phyloP scores from a whole-genome alignment of 179 eudicot genomes.

The Beta lomatogona region DNA sequence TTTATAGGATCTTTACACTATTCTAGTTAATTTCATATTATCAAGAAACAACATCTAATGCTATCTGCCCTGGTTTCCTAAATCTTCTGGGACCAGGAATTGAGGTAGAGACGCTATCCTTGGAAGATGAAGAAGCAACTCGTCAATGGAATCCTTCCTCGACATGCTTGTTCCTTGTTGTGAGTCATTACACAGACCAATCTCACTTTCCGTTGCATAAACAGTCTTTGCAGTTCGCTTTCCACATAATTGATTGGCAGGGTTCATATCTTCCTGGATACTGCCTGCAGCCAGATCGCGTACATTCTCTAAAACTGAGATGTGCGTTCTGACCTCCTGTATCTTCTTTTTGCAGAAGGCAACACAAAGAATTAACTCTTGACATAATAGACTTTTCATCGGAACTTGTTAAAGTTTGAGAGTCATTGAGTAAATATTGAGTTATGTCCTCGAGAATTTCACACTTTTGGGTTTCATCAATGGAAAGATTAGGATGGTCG shows the following conservation, averaged over 20 bases:
- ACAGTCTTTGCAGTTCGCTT: conserved; percentile 18
- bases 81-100: conserved; percentile 62
- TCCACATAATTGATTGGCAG: conserved; percentile 14
- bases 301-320: conserved; percentile 19
- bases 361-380: conserved; percentile 85
- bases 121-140: conserved; percentile 67
- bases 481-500: conserved; percentile 40
- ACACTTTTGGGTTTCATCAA: conserved; percentile 51
- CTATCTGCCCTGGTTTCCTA: conserved; percentile 38
- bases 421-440: conserved; percentile 64
- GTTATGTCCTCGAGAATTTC: conserved; percentile 72
- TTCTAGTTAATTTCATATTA: not conserved
- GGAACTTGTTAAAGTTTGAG: conserved; percentile 47
- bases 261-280: not conserved
- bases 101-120: conserved; percentile 83
- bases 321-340: conserved; percentile 26
- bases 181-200: conserved; percentile 21
- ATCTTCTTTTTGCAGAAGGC: conserved; percentile 81
- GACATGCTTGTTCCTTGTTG: conserved; percentile 48
- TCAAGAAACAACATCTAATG: not conserved
- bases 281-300: not conserved
- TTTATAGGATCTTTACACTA: conserved; percentile 12
- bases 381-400: conserved; percentile 80
- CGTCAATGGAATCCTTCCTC: conserved; percentile 72
- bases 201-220: conserved; percentile 22